Base-by-base conservation (phyloP, 768 basidiomycete genomes). In the Rhodocollybia butyracea region DNA sequence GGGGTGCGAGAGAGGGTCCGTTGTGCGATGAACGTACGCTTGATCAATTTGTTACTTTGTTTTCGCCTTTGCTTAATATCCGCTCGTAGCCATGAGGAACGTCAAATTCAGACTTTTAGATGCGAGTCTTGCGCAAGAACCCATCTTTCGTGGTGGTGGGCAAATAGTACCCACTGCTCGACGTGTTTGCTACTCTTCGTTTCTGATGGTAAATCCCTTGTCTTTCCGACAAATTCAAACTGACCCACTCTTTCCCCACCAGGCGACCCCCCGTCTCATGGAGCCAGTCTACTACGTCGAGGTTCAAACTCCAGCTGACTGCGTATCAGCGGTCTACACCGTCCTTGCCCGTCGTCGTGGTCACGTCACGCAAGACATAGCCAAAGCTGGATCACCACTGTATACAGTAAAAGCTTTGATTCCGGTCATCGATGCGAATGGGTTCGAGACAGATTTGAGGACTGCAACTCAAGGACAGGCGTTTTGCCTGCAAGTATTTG, bases 81-180 rank as follows among this genome's bases (percentile, higher is more conserved):
- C 1, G 15, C 30, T 24, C 0, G 30, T 60, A 99, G 96, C 97
- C 5, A 97, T 99, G 84, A 87, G 97, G 57, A 96, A 97, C 63
- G 96, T 98, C 60, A 99, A 98, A 70, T 99, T 98, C 84, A 85
- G 97, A 21, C 79, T 99, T 54, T 75, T 98, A 56, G 96, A 98
- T 65, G 92, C 96, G 7, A 88, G 83, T 61, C 76, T 99, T 26
- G 94, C 97, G 5, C 88, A 86, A 65, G 97, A 98, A 68, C 92
- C 94, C 64, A 99, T 99, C 69, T 98, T 91, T 79, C 89, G 97
- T 34, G 97, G 97, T 31, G 94, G 95, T 57, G 96, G 97, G 56
- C 97, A 98, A 70, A 96, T 99, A 65, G 97, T 99, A 59, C 97
- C 97, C 45, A 98, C 97, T 12, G 94, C 94, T n/a, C 87, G 97